Percentiles rank a stretch among this genome's conserved stretches.
Evolutionary conservation across 495 filamentous ascomycete species (phyloP).

Genomic region (Trypethelium eluteriae): DNA sequence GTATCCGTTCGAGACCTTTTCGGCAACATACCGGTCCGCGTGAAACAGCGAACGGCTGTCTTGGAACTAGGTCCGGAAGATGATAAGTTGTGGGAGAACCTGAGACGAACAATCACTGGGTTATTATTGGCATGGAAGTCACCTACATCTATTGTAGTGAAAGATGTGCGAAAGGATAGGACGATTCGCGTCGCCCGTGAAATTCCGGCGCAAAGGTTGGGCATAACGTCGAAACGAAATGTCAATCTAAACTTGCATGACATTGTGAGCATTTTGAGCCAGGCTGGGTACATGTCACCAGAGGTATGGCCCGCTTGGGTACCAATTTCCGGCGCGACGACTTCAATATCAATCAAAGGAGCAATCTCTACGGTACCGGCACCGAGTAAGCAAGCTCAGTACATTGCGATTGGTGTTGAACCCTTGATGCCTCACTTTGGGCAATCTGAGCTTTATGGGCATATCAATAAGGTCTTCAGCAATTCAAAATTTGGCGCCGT

Average conservation of each 20-base stretch:
- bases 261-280: slow-evolving; percentile 48
- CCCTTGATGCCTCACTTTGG: slow-evolving; percentile 40
- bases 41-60: slow-evolving; percentile 62
- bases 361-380: slow-evolving; percentile 62
- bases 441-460: slow-evolving; percentile 64
- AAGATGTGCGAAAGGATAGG: slow-evolving; percentile 23
- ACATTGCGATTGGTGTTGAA: slow-evolving; percentile 62
- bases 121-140: slow-evolving; percentile 59
- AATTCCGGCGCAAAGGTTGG: slow-evolving; percentile 9
- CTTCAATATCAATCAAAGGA: slow-evolving; percentile 53
- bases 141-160: slow-evolving; percentile 34
- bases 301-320: slow-evolving; percentile 54
- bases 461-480: slow-evolving; percentile 69
- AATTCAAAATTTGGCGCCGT: slow-evolving; percentile 68
- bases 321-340: slow-evolving; percentile 54
- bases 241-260: slow-evolving; percentile 18
- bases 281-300: slow-evolving; percentile 53
- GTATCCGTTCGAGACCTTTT: slow-evolving; percentile 81
- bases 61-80: slow-evolving; percentile 45
- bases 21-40: slow-evolving; percentile 92
- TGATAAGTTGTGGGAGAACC: slow-evolving; percentile 62
- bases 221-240: neutral
- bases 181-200: neutral
- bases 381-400: slow-evolving; percentile 66
- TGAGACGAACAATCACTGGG: slow-evolving; percentile 53